Base-by-base conservation (phyloP, 352 stramenopile species). In the Phytophthora hybrid region DNA sequence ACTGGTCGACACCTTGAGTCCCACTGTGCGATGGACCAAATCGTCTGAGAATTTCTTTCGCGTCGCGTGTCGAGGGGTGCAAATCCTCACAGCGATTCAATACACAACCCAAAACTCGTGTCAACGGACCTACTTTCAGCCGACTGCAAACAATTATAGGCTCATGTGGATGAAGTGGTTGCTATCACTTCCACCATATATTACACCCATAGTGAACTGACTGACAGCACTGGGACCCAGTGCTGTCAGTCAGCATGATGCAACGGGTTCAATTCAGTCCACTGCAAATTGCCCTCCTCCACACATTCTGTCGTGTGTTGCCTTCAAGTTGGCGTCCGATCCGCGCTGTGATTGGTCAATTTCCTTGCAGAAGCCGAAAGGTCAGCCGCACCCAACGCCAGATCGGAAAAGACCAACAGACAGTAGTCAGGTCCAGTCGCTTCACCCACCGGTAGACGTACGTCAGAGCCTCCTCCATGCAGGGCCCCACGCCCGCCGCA, bases 41-140 rank as follows among this genome's bases (percentile, higher is more conserved):
- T 34, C 21, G 31, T 66, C 41, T 71, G 56, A 62, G 29, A 78
- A 71, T 59, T 69, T 75, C 46, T 56, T 78, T 78, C 66, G 55
- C 19, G 71, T 21, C 39, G 46, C 34, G 34, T 13, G 34, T 1
- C 34, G 11, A 41, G 1, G 5, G 13, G 37, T n/a, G 37, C 37
- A 46, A 46, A 46, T 46, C 37, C 37, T 46, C n/a, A 5, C 37
- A 13, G 37, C 37, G 6, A 18, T 16, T 46, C 37, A 7, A 46
- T 18, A 46, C 26, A 31, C 6, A 3, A 18, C 11, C 37, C 37
- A 46, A n/a, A 31, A 5, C 26, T 31, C 26, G 4, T 31, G 26
- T 3, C 26, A 31, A 31, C 26, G 26, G 26, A 31, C 26, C 26
- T 31, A 31, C 26, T 31, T 31, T 31, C 26, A 31, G 23, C 3